Percentiles rank a stretch among this genome's conserved stretches.
phyloP scores from a whole-genome alignment of 768 basidiomycete species.

The Tricholoma furcatifolium region DNA sequence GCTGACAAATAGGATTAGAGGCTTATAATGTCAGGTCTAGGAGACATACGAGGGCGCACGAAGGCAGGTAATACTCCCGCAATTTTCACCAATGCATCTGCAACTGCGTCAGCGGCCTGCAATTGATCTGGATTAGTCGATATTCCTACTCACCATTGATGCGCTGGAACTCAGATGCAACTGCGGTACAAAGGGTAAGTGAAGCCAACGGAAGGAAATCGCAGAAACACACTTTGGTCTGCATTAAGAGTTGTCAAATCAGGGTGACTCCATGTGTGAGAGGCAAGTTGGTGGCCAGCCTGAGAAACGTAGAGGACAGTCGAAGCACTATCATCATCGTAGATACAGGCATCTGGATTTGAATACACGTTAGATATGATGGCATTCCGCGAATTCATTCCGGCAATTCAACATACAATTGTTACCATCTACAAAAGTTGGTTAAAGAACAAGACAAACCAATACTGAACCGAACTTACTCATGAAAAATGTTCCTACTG shows the following conservation, averaged over 20 bases:
- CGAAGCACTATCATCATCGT: slow-evolving; percentile 21
- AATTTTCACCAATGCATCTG: slow-evolving; percentile 38
- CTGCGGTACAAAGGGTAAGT: slow-evolving; percentile 13
- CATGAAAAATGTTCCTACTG: slow-evolving; percentile 38
- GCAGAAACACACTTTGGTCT: slow-evolving; percentile 27
- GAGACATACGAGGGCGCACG: slow-evolving; percentile 36
- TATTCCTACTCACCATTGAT: slow-evolving; percentile 28
- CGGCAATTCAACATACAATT: slow-evolving; percentile 27
- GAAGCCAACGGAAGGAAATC: not conserved
- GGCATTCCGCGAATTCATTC: not conserved
- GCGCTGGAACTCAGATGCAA: slow-evolving; percentile 34
- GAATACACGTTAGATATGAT: not conserved
- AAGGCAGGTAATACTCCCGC: slow-evolving; percentile 37
- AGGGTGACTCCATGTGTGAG: slow-evolving; percentile 45
- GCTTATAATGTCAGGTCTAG: not conserved
- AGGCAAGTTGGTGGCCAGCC: slow-evolving; percentile 42
- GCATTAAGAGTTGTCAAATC: slow-evolving; percentile 29
- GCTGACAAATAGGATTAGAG: slow-evolving; percentile 21
- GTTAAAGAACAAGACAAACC: not conserved
- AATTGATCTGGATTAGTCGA: not conserved
- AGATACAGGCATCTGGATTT: slow-evolving; percentile 35
- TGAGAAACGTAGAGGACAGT: slow-evolving; percentile 35
- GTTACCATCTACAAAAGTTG: slow-evolving; percentile 29
- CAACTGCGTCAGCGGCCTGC: not conserved
- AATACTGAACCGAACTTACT: not conserved